phyloP scores from a whole-genome alignment of 352 stramenopile species.

The Phytopythium vexans region DNA sequence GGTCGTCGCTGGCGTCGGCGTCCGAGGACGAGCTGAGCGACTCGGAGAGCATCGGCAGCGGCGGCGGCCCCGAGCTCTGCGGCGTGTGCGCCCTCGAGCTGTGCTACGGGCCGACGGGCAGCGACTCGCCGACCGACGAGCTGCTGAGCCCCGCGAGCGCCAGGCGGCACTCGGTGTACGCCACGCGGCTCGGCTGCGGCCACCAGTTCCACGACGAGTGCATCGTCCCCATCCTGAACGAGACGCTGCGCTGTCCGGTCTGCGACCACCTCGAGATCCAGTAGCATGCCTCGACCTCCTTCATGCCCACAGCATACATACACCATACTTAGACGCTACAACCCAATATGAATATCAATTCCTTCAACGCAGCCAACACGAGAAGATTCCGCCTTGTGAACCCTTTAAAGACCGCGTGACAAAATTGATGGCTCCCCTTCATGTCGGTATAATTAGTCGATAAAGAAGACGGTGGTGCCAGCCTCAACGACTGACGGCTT shows the following conservation, averaged over 20 bases:
- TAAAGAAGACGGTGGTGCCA: too few species aligned
- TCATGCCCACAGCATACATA: neutral
- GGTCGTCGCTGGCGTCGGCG: neutral
- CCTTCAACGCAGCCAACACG: too few species aligned
- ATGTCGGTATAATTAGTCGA: too few species aligned
- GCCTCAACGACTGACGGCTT: too few species aligned
- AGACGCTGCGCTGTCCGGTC: constrained; percentile 25
- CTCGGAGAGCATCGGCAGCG: constrained; percentile 1
- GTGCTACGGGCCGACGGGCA: constrained; percentile 4
- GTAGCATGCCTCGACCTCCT: constrained; percentile 1
- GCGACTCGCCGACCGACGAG: neutral
- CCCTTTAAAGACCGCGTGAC: too few species aligned
- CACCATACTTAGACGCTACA: too few species aligned
- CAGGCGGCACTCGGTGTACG: constrained; percentile 18
- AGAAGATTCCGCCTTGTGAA: too few species aligned
- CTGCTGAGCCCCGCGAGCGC: constrained; percentile 1
- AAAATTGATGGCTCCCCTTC: too few species aligned
- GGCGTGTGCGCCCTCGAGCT: constrained; percentile 18
- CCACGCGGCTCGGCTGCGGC: constrained; percentile 24
- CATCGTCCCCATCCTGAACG: constrained; percentile 34
- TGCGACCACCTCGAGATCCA: constrained; percentile 32
- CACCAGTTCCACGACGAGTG: constrained; percentile 40
- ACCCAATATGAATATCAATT: too few species aligned
- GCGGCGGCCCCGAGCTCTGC: constrained; percentile 4
- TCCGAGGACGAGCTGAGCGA: constrained; percentile 6